Evolutionary conservation across 176 grass and related monocot species (phyloP), one percentile per base, ranked within the genome.

Genomic region (Cenchrus fungigraminus): DNA sequence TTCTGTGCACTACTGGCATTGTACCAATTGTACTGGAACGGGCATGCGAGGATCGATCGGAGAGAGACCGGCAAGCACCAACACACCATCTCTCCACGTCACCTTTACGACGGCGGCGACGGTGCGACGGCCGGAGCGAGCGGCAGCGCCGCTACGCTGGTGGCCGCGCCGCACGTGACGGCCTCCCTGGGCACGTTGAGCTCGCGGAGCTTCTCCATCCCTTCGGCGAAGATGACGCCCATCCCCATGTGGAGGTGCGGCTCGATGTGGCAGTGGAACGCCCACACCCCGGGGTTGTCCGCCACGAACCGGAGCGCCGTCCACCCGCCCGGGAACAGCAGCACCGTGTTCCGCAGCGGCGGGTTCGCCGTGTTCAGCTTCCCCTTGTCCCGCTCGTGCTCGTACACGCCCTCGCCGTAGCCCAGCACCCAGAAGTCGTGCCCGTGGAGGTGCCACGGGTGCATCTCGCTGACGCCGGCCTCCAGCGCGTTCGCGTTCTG

Each of bases 381-480:
- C 59, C 0, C 14, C 29, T 5, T 3, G 12, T 6, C 19, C 81
- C 19, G 25, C 17, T 22, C 9, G 10, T 14, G 6, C 34, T 61
- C 6, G 67, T 83, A 94, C 25, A 49, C 28, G 28, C 83, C 94
- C 5, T 94, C 92, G 20, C 90, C 94, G 80, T 92, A 97, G 5
- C 94, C 94, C 0, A 97, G 84, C 74, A 97, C 92, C 92, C 94
- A 94, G 71, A 97, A 97, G 80, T 97, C 89, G 75, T 97, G 94
- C 9, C 89, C 89, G 67, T 97, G 94, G 2, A 97, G 89, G 75
- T 92, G 90, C 94, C 92, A 97, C 68, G 92, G 88, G 78, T 97
- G 95, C 79, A 88, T 70, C 85, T 97, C 92, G 57, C 95, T 97
- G 1, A 82, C 75, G 42, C 78, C 66, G 0, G 25, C 37, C 3